phyloP scores from a whole-genome alignment of 1,284 basidiomycete species.

The Peniophora sp. region DNA sequence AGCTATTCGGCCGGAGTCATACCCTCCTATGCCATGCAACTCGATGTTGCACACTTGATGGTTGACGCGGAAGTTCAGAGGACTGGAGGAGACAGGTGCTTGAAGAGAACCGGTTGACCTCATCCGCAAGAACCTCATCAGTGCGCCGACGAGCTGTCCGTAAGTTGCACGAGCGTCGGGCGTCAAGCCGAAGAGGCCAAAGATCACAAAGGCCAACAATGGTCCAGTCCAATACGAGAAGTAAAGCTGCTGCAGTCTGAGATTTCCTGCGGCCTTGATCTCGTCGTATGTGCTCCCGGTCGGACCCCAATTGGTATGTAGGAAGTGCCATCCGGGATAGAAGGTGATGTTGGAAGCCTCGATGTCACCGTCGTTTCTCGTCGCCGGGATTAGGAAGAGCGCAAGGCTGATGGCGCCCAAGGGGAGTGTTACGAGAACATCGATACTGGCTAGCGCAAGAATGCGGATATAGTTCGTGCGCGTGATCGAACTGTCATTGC shows the following conservation, averaged over 20 bases:
- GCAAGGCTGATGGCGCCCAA: background rate
- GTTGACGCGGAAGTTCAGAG: too few relatives aligned
- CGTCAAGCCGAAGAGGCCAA: background rate
- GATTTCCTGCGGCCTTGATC: background rate
- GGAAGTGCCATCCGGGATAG: constrained; percentile 1
- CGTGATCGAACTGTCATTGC: background rate
- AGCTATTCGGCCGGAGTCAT: too few relatives aligned
- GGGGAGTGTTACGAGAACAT: background rate
- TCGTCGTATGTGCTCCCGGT: background rate
- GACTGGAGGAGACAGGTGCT: too few relatives aligned
- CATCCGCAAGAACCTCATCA: background rate
- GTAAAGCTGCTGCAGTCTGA: background rate
- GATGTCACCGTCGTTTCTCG: background rate
- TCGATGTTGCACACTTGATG: too few relatives aligned
- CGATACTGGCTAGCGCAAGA: background rate
- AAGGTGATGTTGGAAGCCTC: background rate
- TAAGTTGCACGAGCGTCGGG: background rate
- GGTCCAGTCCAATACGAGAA: background rate
- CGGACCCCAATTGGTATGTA: background rate
- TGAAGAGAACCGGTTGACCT: too few relatives aligned
- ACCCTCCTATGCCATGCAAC: too few relatives aligned
- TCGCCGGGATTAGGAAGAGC: background rate
- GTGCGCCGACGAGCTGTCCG: background rate
- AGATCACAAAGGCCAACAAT: background rate
- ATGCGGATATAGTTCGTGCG: background rate